Evolutionary conservation across 2,329 filamentous ascomycete genomes (phyloP), one percentile per base, ranked within the genome.

Genomic region (Arthrinium puccinioides): DNA sequence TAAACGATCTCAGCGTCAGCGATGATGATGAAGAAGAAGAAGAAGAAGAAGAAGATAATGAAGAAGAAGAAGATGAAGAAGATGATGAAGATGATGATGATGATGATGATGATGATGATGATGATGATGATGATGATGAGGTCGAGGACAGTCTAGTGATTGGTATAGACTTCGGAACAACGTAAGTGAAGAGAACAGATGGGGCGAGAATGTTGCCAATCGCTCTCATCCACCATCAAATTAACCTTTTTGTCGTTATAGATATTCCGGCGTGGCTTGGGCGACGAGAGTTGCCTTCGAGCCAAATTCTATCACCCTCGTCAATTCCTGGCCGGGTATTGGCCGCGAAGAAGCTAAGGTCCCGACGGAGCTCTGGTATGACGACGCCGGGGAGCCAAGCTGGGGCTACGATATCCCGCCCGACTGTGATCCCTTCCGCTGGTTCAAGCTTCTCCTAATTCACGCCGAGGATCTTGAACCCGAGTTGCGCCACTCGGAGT

Each of bases 371-470:
- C 39, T 54, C n/a, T 44, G 39, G 32, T 52, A 50, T 25, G 40
- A 42, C 16, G 25, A 39, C 3, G 19, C 26, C 13, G 36, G 44
- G 25, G 20, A 38, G 6, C 38, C 31, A 9, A 20, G 32, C 13
- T 56, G 51, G 52, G 50, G 53, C 7, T 54, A 51, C 28, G 34
- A 39, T 1, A 39, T 54, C 6, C 44, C 43, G 6, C n/a, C 35
- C 5, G 39, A 41, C 4, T 40, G 25, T 14, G 40, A 54, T 4
- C 48, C 49, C 2, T 31, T 54, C 20, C 38, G 41, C n/a, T 55
- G 53, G 52, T 49, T 53, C 33, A 52, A 56, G 36, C 42, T 55
- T 5, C 38, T 55, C 4, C 40, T 56, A 1, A 24, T 48, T 4
- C 21, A 42, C 7, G 36, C 41, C 4, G 42, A 44, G n/a, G 47